A percentile compares a stretch with the other conserved stretches of the same genome.
phyloP scores from a whole-genome alignment of 768 basidiomycete species.

The Suillus variegatus region DNA sequence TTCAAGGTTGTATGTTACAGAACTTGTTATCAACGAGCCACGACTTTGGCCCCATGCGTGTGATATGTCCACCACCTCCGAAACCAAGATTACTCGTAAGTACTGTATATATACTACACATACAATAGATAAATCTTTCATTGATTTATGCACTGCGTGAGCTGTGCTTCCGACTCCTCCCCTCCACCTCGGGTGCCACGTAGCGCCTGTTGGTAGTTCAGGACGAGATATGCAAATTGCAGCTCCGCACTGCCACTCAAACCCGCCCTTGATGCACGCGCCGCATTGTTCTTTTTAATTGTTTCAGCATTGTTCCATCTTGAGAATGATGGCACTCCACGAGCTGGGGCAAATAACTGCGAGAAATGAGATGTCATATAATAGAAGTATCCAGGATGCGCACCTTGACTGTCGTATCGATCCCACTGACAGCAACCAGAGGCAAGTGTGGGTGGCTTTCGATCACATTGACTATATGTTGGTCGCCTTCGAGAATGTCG shows the following conservation, averaged over 20 bases:
- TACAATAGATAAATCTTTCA: slow-evolving; percentile 14
- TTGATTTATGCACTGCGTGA: slow-evolving; percentile 32
- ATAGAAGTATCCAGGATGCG: slow-evolving; percentile 13
- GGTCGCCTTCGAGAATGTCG: slow-evolving; percentile 85
- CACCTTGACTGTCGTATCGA: slow-evolving; percentile 85
- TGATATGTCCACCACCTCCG: slow-evolving; percentile 8
- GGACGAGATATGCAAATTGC: slow-evolving; percentile 32
- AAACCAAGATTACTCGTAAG: slow-evolving; percentile 3
- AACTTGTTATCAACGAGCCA: slow-evolving; percentile 6
- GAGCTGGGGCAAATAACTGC: slow-evolving; percentile 68
- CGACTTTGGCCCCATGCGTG: slow-evolving; percentile 3
- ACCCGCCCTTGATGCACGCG: slow-evolving; percentile 32
- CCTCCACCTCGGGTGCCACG: slow-evolving; percentile 27
- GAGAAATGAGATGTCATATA: slow-evolving; percentile 1
- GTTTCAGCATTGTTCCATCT: slow-evolving; percentile 49
- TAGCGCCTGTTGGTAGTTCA: slow-evolving; percentile 27
- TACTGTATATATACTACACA: slow-evolving; percentile 2
- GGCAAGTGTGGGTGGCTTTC: slow-evolving; percentile 81
- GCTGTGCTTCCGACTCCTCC: slow-evolving; percentile 20
- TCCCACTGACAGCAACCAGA: slow-evolving; percentile 83
- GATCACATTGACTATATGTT: slow-evolving; percentile 80
- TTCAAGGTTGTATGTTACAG: slow-evolving; percentile 23
- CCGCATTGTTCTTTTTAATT: slow-evolving; percentile 59
- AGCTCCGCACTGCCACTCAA: slow-evolving; percentile 20
- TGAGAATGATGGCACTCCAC: slow-evolving; percentile 51